Percentiles rank a stretch among this genome's conserved stretches.
Evolutionary conservation across 2,329 filamentous ascomycete genomes (phyloP).

Genomic region (Sporothrix brunneoviolacea): DNA sequence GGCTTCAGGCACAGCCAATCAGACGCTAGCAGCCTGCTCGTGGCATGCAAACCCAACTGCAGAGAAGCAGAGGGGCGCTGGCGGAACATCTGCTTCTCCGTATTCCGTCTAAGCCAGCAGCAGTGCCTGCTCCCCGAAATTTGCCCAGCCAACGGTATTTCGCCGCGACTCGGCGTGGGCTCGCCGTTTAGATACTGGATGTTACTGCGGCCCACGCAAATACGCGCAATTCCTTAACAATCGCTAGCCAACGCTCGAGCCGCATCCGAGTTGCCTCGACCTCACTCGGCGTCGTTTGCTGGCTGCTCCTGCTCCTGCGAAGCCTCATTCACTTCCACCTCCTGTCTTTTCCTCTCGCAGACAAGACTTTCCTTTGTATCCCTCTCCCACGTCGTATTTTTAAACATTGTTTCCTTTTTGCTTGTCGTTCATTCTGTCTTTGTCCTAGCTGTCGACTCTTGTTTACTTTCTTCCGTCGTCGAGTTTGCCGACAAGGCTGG

Average conservation of each 20-base stretch:
- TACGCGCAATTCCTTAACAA: not conserved
- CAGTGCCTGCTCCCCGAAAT: not conserved
- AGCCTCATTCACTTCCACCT: not conserved
- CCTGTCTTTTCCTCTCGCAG: not conserved
- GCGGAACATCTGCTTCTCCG: not conserved
- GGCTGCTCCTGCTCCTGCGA: not conserved
- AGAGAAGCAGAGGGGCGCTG: not conserved
- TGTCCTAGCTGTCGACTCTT: not conserved
- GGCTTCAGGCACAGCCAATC: too few relatives aligned
- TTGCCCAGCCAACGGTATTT: too few relatives aligned
- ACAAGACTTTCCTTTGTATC: not conserved
- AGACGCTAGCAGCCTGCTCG: slow-evolving; percentile 2
- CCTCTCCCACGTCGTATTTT: not conserved
- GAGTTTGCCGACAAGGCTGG: too few relatives aligned
- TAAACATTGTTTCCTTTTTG: not conserved
- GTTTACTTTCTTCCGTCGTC: slow-evolving; percentile 10
- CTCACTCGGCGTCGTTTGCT: not conserved
- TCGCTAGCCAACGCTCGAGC: not conserved
- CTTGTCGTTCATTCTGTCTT: not conserved
- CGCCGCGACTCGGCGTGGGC: not conserved
- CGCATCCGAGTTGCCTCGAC: too few relatives aligned
- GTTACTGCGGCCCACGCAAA: not conserved
- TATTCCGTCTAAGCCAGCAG: not conserved
- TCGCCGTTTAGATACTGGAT: not conserved
- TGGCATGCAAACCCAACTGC: slow-evolving; percentile 1